phyloP scores from a whole-genome alignment of 305 asterid genomes.

The Fraxinus greggii region DNA sequence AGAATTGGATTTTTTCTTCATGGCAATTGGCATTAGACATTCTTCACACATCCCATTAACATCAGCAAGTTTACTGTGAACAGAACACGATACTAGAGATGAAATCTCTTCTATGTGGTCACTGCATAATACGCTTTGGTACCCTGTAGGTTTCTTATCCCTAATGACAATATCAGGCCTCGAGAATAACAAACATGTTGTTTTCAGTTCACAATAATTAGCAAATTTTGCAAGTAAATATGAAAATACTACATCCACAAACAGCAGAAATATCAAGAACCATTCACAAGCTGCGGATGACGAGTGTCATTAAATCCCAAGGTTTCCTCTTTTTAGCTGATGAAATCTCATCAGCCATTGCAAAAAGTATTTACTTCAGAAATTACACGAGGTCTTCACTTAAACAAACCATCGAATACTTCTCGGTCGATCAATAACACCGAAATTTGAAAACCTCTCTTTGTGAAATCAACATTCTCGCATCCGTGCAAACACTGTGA shows the following conservation, averaged over 20 bases:
- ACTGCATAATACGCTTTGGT: slow-evolving; percentile 48
- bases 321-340: slow-evolving; percentile 36
- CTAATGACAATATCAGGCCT: slow-evolving; percentile 47
- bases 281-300: slow-evolving; percentile 86
- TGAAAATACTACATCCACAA: slow-evolving; percentile 54
- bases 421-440: background rate
- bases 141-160: slow-evolving; percentile 40
- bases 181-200: slow-evolving; percentile 76
- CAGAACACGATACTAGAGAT: slow-evolving; percentile 51
- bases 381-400: slow-evolving; percentile 30
- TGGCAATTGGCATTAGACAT: slow-evolving; percentile 49
- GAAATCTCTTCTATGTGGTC: slow-evolving; percentile 73
- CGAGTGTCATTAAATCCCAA: slow-evolving; percentile 43
- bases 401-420: slow-evolving; percentile 20
- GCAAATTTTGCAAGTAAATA: slow-evolving; percentile 62
- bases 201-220: slow-evolving; percentile 47
- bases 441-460: background rate
- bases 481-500: background rate
- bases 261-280: slow-evolving; percentile 70
- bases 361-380: slow-evolving; percentile 17
- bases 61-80: slow-evolving; percentile 59
- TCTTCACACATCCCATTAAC: slow-evolving; percentile 69
- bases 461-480: background rate
- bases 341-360: slow-evolving; percentile 55
- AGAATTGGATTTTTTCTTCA: slow-evolving; percentile 34